phyloP scores from a whole-genome alignment of 106 monocot species.

The Amphibolis antarctica region DNA sequence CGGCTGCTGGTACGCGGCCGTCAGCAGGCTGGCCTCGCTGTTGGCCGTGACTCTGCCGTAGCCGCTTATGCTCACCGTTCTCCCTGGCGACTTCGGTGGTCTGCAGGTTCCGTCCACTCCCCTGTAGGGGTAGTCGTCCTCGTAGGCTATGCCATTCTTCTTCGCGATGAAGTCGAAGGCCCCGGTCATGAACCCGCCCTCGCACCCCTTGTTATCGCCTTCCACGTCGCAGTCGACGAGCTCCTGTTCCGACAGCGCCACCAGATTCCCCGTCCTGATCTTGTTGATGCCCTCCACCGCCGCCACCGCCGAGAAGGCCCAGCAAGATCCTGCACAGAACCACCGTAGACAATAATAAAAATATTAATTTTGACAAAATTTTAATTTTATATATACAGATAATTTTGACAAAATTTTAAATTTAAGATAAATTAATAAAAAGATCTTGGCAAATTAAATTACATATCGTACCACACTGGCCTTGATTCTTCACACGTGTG shows the following conservation, averaged over 20 bases:
- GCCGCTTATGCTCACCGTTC: background rate
- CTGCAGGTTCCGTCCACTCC: background rate
- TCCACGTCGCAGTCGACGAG: conserved; percentile 19
- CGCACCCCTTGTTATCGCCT: conserved; percentile 11
- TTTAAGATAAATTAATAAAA: too few relatives aligned
- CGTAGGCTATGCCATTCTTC: conserved; percentile 3
- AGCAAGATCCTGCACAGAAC: conserved; percentile 22
- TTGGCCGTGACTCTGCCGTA: background rate
- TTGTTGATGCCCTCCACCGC: conserved; percentile 18
- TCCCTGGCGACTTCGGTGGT: background rate
- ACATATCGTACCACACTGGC: conserved; percentile 11
- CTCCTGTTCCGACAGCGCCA: conserved; percentile 19
- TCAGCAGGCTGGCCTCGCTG: background rate
- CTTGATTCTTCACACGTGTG: conserved; percentile 18
- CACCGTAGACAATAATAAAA: too few relatives aligned
- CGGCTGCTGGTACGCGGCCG: background rate
- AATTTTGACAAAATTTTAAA: too few relatives aligned
- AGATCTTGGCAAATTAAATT: too few relatives aligned
- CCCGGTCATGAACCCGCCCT: conserved; percentile 6
- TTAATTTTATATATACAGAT: too few relatives aligned
- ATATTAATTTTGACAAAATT: too few relatives aligned
- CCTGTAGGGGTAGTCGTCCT: conserved; percentile 14
- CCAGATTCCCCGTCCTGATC: conserved; percentile 14
- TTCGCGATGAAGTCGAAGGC: conserved; percentile 13
- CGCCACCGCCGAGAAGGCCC: conserved; percentile 21